Conservation (phyloP, 768 basidiomycete species). For the Hydnomerulius pinastri region DNA sequence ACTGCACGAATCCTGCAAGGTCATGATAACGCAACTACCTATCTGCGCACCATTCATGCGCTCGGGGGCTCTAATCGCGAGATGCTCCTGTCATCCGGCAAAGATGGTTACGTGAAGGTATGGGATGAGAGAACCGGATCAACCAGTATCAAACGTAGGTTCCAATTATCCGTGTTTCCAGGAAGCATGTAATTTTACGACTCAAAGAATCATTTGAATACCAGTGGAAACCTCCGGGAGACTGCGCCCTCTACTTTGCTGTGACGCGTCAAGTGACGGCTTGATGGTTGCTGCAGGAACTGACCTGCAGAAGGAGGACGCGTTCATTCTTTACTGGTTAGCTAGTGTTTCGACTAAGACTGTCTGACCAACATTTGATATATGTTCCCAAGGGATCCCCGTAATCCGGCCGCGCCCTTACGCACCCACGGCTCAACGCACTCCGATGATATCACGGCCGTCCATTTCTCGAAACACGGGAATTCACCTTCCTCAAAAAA, state of each 20-base stretch:
- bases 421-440: slow-evolving; percentile 85
- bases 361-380: slow-evolving; percentile 1
- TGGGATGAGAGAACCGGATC: slow-evolving; percentile 71
- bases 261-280: slow-evolving; percentile 71
- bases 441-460: slow-evolving; percentile 87
- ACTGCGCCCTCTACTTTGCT: slow-evolving; percentile 54
- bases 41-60: slow-evolving; percentile 45
- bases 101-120: slow-evolving; percentile 67
- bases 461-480: slow-evolving; percentile 49
- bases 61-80: slow-evolving; percentile 44
- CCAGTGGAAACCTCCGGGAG: slow-evolving; percentile 53
- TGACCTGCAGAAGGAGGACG: slow-evolving; percentile 78
- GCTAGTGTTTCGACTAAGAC: slow-evolving; percentile 7
- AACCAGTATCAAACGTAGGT: slow-evolving; percentile 62
- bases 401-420: slow-evolving; percentile 69
- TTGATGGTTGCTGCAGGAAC: slow-evolving; percentile 80
- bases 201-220: slow-evolving; percentile 33
- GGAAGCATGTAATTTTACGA: slow-evolving; percentile 31
- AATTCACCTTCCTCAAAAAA: slow-evolving; percentile 38
- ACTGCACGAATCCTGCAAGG: slow-evolving; percentile 50
- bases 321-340: slow-evolving; percentile 83
- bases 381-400: slow-evolving; percentile 69
- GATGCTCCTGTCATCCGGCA: slow-evolving; percentile 64
- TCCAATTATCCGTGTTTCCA: not conserved
- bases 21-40: slow-evolving; percentile 59